Evolutionary conservation across 176 grass and related monocot species (phyloP).

Genomic region (Oryza glaberrima): DNA sequence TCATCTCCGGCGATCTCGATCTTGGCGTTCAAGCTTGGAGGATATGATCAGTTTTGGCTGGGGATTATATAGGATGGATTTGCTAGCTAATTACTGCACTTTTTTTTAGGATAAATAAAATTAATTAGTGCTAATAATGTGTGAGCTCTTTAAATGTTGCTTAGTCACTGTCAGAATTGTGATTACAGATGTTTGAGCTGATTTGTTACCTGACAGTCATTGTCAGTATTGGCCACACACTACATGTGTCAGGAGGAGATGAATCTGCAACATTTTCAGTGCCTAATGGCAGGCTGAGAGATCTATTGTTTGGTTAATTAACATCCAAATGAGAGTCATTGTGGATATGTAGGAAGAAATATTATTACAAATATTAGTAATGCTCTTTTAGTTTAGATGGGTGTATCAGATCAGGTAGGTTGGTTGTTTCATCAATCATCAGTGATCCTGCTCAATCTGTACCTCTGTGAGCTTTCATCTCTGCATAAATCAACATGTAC

Average conservation of each 20-base stretch:
- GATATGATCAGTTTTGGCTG: not conserved
- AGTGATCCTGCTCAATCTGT: conserved; percentile 12
- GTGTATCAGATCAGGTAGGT: conserved; percentile 2
- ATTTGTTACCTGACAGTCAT: conserved; percentile 9
- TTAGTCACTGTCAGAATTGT: conserved; percentile 25
- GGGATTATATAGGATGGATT: conserved; percentile 31
- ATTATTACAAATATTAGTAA: not conserved
- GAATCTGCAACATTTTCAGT: not conserved
- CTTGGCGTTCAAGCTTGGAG: conserved; percentile 3
- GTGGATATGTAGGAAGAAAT: not conserved
- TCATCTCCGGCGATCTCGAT: conserved; percentile 42
- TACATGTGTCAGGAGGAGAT: not conserved
- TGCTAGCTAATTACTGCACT: not conserved
- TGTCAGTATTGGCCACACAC: not conserved
- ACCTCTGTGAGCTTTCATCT: conserved; percentile 5
- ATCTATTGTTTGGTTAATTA: not conserved
- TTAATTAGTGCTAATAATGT: not conserved
- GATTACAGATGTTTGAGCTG: not conserved
- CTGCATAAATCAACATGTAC: not conserved
- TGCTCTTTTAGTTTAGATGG: not conserved
- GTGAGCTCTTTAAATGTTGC: not conserved
- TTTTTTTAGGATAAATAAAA: too few species aligned
- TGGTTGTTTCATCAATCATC: conserved; percentile 40
- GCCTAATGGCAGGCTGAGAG: conserved; percentile 11
- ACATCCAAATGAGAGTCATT: not conserved